Evolutionary conservation across 805 yeast species (phyloP).

Genomic region (Myxozyma udenii): DNA sequence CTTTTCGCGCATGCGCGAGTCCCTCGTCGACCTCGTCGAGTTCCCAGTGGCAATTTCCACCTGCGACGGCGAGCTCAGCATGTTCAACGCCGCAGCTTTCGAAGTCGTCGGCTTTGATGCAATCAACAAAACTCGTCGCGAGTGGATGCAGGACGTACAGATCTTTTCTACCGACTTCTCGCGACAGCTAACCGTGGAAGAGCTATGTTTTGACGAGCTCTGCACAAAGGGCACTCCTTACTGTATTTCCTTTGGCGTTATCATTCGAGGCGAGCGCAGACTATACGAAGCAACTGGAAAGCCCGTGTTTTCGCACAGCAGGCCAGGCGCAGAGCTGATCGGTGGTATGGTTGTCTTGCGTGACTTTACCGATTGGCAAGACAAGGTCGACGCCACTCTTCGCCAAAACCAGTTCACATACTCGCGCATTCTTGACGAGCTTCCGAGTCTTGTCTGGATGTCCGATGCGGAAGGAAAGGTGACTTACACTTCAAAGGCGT

Average conservation of each 20-base stretch:
- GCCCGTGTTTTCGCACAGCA: not conserved
- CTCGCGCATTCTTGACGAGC: constrained; percentile 6
- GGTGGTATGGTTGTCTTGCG: constrained; percentile 6
- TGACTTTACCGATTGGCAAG: constrained; percentile 10
- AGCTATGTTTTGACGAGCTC: constrained; percentile 1
- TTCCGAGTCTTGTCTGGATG: constrained; percentile 6
- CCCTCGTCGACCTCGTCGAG: constrained; percentile 8
- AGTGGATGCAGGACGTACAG: constrained; percentile 1
- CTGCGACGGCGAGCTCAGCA: not conserved
- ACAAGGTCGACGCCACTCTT: not conserved
- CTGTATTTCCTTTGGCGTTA: not conserved
- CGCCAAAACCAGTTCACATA: not conserved
- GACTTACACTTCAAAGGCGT: constrained; percentile 2
- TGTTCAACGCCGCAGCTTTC: constrained; percentile 1
- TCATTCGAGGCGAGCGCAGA: constrained; percentile 2
- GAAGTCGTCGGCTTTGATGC: no score
- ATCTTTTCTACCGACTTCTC: constrained; percentile 4
- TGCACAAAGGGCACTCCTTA: constrained; percentile 1
- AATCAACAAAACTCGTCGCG: no score
- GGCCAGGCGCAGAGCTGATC: constrained; percentile 2
- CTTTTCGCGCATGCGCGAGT: constrained; percentile 5
- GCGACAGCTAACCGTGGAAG: not conserved
- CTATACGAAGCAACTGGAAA: constrained; percentile 1
- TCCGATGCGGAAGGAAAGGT: constrained; percentile 1
- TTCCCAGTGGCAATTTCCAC: constrained; percentile 9